Evolutionary conservation across 306 rosid species (phyloP).

Genomic region (Ziziphus jujuba): DNA sequence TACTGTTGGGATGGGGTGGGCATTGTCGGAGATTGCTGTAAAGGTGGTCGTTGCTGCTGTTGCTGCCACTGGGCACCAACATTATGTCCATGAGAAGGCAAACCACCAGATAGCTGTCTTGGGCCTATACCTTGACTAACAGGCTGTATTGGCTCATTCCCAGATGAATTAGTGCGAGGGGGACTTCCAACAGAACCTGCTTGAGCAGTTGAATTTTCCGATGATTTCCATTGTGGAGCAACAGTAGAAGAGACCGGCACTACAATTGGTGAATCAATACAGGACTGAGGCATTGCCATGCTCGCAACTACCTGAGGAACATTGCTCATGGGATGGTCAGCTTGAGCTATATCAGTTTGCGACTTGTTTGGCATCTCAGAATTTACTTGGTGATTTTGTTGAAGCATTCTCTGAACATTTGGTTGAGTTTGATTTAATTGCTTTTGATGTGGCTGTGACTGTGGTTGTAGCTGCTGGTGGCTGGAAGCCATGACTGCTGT

Average conservation of each 20-base stretch:
- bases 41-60: constrained; percentile 30
- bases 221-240: constrained; percentile 69
- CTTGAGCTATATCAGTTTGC: constrained; percentile 57
- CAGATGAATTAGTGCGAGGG: constrained; percentile 53
- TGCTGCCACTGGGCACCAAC: constrained; percentile 73
- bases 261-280: constrained; percentile 47
- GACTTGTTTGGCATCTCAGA: constrained; percentile 55
- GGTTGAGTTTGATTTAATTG: constrained; percentile 66
- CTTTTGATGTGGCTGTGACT: constrained; percentile 52
- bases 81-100: constrained; percentile 68
- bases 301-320: constrained; percentile 48
- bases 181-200: constrained; percentile 54
- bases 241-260: constrained; percentile 46
- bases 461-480: constrained; percentile 57
- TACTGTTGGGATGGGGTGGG: constrained; percentile 54
- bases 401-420: constrained; percentile 60
- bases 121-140: constrained; percentile 62
- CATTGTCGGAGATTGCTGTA: constrained; percentile 53
- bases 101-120: constrained; percentile 56
- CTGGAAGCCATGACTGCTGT: constrained; percentile 43
- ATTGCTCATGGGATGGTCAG: constrained; percentile 56
- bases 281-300: constrained; percentile 49
- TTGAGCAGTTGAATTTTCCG: constrained; percentile 60
- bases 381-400: constrained; percentile 56
- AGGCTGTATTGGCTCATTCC: constrained; percentile 51